These are phyloP conservation scores for Candida gigantensis DNA, from an alignment of 1,139 yeast genomes.

Conservation along the genomic window DNA sequence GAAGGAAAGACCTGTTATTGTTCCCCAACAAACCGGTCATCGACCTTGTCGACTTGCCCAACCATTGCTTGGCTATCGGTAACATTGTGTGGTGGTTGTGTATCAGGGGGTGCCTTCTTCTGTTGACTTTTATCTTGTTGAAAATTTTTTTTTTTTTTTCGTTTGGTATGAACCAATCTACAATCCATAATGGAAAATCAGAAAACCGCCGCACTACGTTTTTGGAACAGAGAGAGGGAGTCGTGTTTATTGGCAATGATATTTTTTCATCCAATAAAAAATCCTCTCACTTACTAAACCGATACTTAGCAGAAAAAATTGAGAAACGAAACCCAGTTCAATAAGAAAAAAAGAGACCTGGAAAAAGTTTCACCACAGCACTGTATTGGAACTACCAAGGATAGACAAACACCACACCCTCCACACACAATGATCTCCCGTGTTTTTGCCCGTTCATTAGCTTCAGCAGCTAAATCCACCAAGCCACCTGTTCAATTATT, in stretches of 20 bases:
- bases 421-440: slow-evolving; percentile 37
- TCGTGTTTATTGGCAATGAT: neutral
- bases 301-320: neutral
- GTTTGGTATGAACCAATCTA: neutral
- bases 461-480: slow-evolving; percentile 60
- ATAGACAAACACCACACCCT: too few relatives aligned
- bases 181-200: neutral
- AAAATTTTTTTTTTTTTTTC: neutral
- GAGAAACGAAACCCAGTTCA: neutral
- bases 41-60: neutral
- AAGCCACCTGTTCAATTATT: slow-evolving; percentile 92
- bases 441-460: slow-evolving; percentile 70
- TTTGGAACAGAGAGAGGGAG: too few relatives aligned
- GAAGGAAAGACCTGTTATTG: neutral
- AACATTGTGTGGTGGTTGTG: neutral
- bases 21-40: slow-evolving; percentile 2
- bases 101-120: too few relatives aligned
- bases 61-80: slow-evolving; percentile 4
- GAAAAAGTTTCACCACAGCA: neutral
- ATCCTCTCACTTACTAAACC: slow-evolving; percentile 3
- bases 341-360: neutral
- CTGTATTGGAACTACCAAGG: too few relatives aligned
- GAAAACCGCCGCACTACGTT: too few relatives aligned
- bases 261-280: slow-evolving; percentile 5
- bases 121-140: too few relatives aligned